Base-by-base conservation (phyloP, 2,329 filamentous ascomycete genomes). In the Colletotrichum brevisporum region DNA sequence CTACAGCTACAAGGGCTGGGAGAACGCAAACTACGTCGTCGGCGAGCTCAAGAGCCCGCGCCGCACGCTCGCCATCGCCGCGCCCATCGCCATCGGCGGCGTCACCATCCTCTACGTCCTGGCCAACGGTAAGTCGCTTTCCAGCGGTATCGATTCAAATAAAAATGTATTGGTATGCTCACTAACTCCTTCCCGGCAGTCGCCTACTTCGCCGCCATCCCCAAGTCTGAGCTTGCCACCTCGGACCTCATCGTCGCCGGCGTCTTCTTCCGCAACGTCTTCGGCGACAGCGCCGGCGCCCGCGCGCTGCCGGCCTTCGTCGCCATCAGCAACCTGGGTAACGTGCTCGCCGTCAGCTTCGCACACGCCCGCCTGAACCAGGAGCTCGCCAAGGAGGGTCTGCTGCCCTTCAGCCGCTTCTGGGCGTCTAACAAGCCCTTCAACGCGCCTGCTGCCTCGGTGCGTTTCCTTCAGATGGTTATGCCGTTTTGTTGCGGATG, bases 361-460 rank as follows among this genome's bases (percentile, higher is more conserved):
- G 84, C 87, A 0, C 87, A 90, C 61, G 80, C 88, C 0, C 83
- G 89, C 1, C 73, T 90, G 10, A 90, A 89, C 72, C 88, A 90
- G 71, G 91, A 93, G 76, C 82, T 93, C 52, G 91, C 88, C 1
- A 92, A 91, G 74, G 91, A 94, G 74, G 90, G 90, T 0, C 81
- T 93, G 5, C 75, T 93, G 15, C 91, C 91, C 0, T 91, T 86
- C 63, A 89, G 88, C 69, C 83, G 84, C 2, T 87, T 93, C 76
- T 93, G 89, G 88, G 91, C 91, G 0, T 92, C 89, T 4, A 91
- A 90, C 74, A 88, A 86, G 78, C 91, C 91, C 0, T 91, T 90
- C 70, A 89, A 90, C 64, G 86, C 91, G 0, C 91, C 91, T 0
- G 84, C 88, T n/a, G 82, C 88, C 6, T 80, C 85, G 12, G 82